Base-by-base conservation (phyloP, 1,139 yeast genomes). In the Kluyveromyces sp. region DNA sequence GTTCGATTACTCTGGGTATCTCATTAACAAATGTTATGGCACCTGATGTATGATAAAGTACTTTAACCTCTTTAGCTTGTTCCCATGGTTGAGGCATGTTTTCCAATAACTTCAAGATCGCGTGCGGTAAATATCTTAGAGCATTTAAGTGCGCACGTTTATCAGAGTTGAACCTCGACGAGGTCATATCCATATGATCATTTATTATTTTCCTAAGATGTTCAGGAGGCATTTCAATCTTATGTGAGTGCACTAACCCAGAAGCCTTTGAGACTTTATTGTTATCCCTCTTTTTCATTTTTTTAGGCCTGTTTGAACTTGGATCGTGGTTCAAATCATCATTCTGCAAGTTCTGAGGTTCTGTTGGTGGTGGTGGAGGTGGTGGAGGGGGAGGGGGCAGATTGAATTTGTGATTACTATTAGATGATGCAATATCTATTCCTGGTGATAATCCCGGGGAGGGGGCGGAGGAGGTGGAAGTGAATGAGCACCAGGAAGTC, bases 71-170 rank as follows among this genome's bases (percentile, higher is more conserved):
- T 50, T 86, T 85, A 1, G 77, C 71, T 50, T 79, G 78, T 64
- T 94, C 97, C 99, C 99, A 94, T 1, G 99, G 99, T 62, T 89
- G 96, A 0, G 99, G 99, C 92, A 94, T 92, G 58, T 89, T 90
- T 60, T 94, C 98, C 42, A 94, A 63, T 34, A 94, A 73, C 64
- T 94, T 94, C 51, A 89, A 65, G 1, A 90, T 78, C 0, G 98
- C 97, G 67, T 92, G 97, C 0, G 99, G 99, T 81, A 94, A 77
- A 66, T 84, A 94, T 65, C 90, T 92, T 49, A 94, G 71, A 0
- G 97, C 92, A 1, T 97, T 97, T 29, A 94, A 67, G 59, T 87
- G 90, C 0, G 97, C 79, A 48, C 94, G 72, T 61, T 90, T 90
- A 59, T 92, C 97, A 7, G 85, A 78, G n/a, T 94, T 83, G 39